Percentiles rank a stretch among this genome's conserved stretches.
These are phyloP conservation scores for Gossypium trilobum DNA, from an alignment of 441 rosid species.

Conservation along the genomic window DNA sequence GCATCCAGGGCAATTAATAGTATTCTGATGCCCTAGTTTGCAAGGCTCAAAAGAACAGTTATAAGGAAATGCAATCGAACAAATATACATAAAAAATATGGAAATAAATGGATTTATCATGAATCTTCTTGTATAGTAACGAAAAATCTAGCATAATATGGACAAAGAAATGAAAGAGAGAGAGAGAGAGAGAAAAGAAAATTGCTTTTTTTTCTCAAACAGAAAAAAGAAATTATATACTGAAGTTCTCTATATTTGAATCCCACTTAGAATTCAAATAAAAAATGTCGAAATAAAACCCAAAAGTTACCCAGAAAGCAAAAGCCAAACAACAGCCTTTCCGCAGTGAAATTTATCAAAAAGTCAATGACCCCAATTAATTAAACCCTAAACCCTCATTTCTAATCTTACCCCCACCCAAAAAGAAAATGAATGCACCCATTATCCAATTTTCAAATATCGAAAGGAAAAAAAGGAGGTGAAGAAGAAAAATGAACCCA, in stretches of 20 bases:
- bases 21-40: background rate
- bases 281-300: background rate
- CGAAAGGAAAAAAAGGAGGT: background rate
- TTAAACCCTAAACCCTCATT: slow-evolving; percentile 26
- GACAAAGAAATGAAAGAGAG: background rate
- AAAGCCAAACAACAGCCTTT: background rate
- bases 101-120: background rate
- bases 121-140: background rate
- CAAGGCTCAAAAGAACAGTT: background rate
- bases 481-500: slow-evolving; percentile 3
- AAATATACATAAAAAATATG: background rate
- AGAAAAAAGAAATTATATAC: background rate
- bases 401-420: background rate
- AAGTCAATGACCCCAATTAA: background rate
- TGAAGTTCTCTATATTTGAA: background rate
- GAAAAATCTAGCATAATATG: background rate
- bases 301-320: background rate
- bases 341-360: background rate
- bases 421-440: background rate
- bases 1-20: slow-evolving; percentile 9
- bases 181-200: background rate
- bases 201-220: background rate
- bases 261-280: background rate
- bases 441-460: background rate
- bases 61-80: background rate